Evolutionary conservation across 768 basidiomycete species (phyloP).

Genomic region (Zangia roseola): DNA sequence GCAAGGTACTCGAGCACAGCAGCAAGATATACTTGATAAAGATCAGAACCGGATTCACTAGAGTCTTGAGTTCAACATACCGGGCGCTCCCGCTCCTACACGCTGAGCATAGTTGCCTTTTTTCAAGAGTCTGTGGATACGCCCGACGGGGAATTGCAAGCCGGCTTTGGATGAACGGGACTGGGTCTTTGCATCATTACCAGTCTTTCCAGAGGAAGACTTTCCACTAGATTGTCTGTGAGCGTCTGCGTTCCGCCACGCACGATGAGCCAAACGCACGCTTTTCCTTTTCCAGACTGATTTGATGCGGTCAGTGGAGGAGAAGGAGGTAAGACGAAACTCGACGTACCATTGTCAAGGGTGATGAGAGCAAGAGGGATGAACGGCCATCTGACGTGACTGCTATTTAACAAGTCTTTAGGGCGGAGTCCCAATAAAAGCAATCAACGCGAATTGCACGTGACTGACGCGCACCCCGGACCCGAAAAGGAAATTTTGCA

Average conservation of each 20-base stretch:
- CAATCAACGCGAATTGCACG: slow-evolving; percentile 36
- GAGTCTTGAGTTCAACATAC: slow-evolving; percentile 34
- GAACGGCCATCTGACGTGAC: slow-evolving; percentile 21
- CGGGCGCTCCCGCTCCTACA: slow-evolving; percentile 67
- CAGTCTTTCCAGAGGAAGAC: slow-evolving; percentile 44
- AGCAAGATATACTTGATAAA: slow-evolving; percentile 65
- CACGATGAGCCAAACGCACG: slow-evolving; percentile 32
- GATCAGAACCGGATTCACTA: background rate
- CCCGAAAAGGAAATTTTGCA: slow-evolving; percentile 18
- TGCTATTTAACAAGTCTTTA: slow-evolving; percentile 30
- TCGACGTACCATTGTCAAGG: slow-evolving; percentile 33
- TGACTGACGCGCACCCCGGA: slow-evolving; percentile 27
- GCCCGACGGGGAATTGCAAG: slow-evolving; percentile 76
- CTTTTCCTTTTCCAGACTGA: slow-evolving; percentile 58
- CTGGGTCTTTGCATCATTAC: slow-evolving; percentile 54
- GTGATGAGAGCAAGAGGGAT: slow-evolving; percentile 15
- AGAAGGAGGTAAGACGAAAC: background rate
- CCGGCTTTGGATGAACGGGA: slow-evolving; percentile 68
- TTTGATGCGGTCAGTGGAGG: slow-evolving; percentile 9
- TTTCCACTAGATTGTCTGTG: slow-evolving; percentile 39
- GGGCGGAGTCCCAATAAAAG: slow-evolving; percentile 31
- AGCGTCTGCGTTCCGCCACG: slow-evolving; percentile 3
- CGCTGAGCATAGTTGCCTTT: slow-evolving; percentile 71
- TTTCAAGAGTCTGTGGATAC: slow-evolving; percentile 78
- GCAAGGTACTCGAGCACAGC: slow-evolving; percentile 86